Percentiles rank a stretch among this genome's conserved stretches.
Evolutionary conservation across 2,329 filamentous ascomycete species (phyloP).

Genomic region (Dactylellina parvicollis): DNA sequence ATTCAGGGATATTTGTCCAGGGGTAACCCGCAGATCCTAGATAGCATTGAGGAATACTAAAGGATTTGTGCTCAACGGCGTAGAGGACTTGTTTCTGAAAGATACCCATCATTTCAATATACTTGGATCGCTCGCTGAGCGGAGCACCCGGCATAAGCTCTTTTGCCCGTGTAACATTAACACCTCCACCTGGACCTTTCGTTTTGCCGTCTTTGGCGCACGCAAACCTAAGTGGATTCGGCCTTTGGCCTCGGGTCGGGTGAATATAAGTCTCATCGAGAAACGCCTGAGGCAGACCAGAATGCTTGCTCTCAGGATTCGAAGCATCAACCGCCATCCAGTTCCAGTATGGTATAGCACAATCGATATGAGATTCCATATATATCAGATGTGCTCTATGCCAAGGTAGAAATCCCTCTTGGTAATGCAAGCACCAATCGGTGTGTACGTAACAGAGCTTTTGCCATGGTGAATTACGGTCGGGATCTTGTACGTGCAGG

Average conservation of each 20-base stretch:
- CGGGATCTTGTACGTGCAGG: slow-evolving; percentile 1
- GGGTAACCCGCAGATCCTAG: slow-evolving; percentile 25
- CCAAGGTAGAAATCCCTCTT: slow-evolving; percentile 51
- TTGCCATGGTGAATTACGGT: slow-evolving; percentile 38
- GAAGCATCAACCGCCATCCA: slow-evolving; percentile 32
- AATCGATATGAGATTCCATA: slow-evolving; percentile 44
- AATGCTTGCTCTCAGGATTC: slow-evolving; percentile 16
- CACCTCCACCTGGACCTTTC: not conserved
- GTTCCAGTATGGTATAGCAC: slow-evolving; percentile 52
- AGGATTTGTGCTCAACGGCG: slow-evolving; percentile 14
- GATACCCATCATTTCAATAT: slow-evolving; percentile 20
- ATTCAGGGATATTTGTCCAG: slow-evolving; percentile 48
- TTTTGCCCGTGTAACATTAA: slow-evolving; percentile 1
- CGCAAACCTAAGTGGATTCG: slow-evolving; percentile 46
- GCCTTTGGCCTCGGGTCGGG: slow-evolving; percentile 23
- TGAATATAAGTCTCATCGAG: slow-evolving; percentile 42
- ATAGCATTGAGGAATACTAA: slow-evolving; percentile 28
- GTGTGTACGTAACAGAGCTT: slow-evolving; percentile 43
- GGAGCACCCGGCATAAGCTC: slow-evolving; percentile 3
- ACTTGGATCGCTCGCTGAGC: not conserved
- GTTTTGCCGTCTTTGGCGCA: slow-evolving; percentile 23
- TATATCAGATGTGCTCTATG: slow-evolving; percentile 50
- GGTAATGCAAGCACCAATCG: slow-evolving; percentile 53
- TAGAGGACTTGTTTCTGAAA: slow-evolving; percentile 37
- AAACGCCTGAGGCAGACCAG: slow-evolving; percentile 46